Conservation (phyloP, 1,284 basidiomycete genomes). For the Marasmius sp. region DNA sequence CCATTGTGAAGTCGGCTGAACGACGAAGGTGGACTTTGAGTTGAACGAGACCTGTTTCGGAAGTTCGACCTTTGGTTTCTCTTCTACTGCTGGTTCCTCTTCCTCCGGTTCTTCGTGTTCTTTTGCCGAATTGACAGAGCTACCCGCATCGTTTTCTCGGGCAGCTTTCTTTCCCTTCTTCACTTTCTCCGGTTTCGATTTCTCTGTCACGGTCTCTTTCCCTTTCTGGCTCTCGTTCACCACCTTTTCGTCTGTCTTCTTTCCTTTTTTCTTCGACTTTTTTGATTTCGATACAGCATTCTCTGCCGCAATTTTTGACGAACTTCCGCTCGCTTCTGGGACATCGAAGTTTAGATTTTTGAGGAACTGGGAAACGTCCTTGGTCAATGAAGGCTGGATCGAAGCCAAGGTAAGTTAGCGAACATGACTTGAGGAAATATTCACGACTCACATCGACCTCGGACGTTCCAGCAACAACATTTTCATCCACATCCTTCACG, state of each 20-base stretch:
- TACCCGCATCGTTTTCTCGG: slow-evolving; percentile 24
- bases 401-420: neutral
- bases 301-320: slow-evolving; percentile 7
- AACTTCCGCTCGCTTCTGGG: slow-evolving; percentile 28
- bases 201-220: neutral
- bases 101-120: slow-evolving; percentile 14
- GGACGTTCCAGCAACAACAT: slow-evolving; percentile 14
- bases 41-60: slow-evolving; percentile 31
- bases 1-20: slow-evolving; percentile 62
- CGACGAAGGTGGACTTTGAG: slow-evolving; percentile 37
- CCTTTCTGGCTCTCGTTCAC: neutral
- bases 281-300: slow-evolving; percentile 15
- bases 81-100: slow-evolving; percentile 7
- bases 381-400: slow-evolving; percentile 43
- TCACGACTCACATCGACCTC: slow-evolving; percentile 27
- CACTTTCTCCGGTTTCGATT: slow-evolving; percentile 14
- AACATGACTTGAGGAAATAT: neutral
- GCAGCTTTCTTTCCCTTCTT: slow-evolving; percentile 13
- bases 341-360: slow-evolving; percentile 49
- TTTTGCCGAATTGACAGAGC: slow-evolving; percentile 1
- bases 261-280: slow-evolving; percentile 5
- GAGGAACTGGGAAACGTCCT: slow-evolving; percentile 61
- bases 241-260: neutral
- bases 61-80: slow-evolving; percentile 25
- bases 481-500: slow-evolving; percentile 27